Conservation (phyloP, 176 grass and related monocot species). For the Saccharum spontaneum region DNA sequence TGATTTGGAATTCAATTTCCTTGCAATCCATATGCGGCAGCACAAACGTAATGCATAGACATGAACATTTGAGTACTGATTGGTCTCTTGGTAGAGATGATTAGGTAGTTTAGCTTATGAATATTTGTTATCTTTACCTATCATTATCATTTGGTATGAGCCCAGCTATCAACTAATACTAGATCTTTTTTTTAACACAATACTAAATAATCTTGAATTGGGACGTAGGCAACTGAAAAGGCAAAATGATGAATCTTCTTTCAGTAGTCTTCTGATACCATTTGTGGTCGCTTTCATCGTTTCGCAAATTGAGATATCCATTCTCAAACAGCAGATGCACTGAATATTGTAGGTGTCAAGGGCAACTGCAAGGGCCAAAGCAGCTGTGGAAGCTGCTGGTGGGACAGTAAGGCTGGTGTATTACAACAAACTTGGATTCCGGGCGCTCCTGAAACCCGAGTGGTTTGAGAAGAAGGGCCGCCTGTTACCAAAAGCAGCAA, state of each 20-base stretch:
- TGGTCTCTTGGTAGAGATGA: not conserved
- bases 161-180: not conserved
- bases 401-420: slow-evolving; percentile 85
- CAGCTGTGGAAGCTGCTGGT: slow-evolving; percentile 77
- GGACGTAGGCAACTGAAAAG: not conserved
- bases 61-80: not conserved
- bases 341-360: slow-evolving; percentile 50
- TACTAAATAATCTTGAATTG: not conserved
- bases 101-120: not conserved
- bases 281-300: not conserved
- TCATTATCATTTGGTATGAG: slow-evolving; percentile 1
- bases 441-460: slow-evolving; percentile 80
- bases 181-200: not conserved
- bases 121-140: not conserved
- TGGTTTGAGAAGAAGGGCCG: slow-evolving; percentile 97
- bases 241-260: not conserved
- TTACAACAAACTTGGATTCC: slow-evolving; percentile 90
- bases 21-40: not conserved
- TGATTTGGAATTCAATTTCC: not conserved
- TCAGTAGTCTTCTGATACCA: not conserved
- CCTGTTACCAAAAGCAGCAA: slow-evolving; percentile 71
- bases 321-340: not conserved
- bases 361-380: slow-evolving; percentile 77
- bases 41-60: not conserved
- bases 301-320: not conserved